These are phyloP conservation scores for Protomyces lactucae-debilis DNA, from an alignment of 1,139 yeast genomes.

Conservation along the genomic window DNA sequence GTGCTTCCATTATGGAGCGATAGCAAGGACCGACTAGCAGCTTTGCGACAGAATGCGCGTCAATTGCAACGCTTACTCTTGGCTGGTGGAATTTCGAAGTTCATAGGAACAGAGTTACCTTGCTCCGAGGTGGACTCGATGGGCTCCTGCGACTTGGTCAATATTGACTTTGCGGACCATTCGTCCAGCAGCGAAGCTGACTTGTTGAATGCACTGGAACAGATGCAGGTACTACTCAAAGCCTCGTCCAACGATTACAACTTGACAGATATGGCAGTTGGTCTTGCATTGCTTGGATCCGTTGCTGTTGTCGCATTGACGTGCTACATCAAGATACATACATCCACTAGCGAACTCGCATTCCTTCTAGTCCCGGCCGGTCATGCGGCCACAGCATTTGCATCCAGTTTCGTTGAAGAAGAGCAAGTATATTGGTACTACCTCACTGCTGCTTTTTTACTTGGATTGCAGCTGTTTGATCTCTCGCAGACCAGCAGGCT, in stretches of 20 bases:
- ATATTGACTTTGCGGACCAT: background rate
- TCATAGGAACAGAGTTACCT: background rate
- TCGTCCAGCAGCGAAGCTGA: background rate
- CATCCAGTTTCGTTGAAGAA: constrained; percentile 91
- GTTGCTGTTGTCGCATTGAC: constrained; percentile 28
- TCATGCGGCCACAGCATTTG: constrained; percentile 65
- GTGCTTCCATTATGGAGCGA: constrained; percentile 37
- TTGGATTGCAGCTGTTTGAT: background rate
- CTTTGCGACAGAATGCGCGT: constrained; percentile 55
- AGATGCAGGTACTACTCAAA: constrained; percentile 52
- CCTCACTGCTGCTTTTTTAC: constrained; percentile 2
- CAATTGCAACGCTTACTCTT: constrained; percentile 45
- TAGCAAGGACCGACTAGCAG: constrained; percentile 39
- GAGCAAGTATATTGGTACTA: constrained; percentile 96
- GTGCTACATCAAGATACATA: constrained; percentile 15
- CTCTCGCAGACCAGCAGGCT: background rate
- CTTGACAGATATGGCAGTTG: constrained; percentile 48
- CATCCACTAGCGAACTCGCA: constrained; percentile 28
- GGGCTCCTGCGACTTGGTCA: background rate
- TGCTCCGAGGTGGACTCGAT: background rate
- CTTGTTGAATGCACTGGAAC: background rate
- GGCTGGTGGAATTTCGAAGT: constrained; percentile 36
- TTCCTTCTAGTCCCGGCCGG: constrained; percentile 41
- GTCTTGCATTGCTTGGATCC: constrained; percentile 43
- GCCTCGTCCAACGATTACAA: constrained; percentile 72